Percentiles rank a stretch among this genome's conserved stretches.
Conservation (phyloP, 371 early-diverging fungal species). For the Mucor velutinosus region DNA sequence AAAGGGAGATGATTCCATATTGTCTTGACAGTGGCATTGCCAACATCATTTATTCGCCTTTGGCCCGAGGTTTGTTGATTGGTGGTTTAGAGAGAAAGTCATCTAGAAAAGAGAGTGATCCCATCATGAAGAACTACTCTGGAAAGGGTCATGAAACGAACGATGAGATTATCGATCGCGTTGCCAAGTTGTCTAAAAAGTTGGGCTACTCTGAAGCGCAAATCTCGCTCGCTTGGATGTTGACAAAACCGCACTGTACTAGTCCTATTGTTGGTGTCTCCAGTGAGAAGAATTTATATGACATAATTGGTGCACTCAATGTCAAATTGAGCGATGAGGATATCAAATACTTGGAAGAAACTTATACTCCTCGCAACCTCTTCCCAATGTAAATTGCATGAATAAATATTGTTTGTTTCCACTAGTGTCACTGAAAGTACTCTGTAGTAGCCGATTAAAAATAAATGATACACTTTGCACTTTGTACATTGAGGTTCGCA, state of each 20-base stretch:
- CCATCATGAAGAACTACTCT: not conserved
- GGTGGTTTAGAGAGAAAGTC: constrained; percentile 12
- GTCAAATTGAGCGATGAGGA: constrained; percentile 44
- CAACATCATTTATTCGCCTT: constrained; percentile 41
- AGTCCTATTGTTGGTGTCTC: constrained; percentile 45
- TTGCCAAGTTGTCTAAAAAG: constrained; percentile 19
- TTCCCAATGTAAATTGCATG: constrained; percentile 3
- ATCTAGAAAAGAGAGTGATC: not conserved
- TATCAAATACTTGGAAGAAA: constrained; percentile 30
- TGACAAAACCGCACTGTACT: constrained; percentile 39
- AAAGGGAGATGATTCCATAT: constrained; percentile 55
- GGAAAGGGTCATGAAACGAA: constrained; percentile 9
- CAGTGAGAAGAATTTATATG: constrained; percentile 32
- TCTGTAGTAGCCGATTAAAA: no score
- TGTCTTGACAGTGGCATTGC: constrained; percentile 42
- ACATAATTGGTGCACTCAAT: constrained; percentile 31
- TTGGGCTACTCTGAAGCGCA: constrained; percentile 16
- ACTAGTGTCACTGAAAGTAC: no score
- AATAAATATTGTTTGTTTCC: no score
- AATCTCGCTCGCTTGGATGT: constrained; percentile 53
- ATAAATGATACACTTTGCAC: no score
- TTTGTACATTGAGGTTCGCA: no score
- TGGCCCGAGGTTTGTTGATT: constrained; percentile 28
- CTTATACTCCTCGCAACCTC: constrained; percentile 23
- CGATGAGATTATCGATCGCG: constrained; percentile 14